Conservation (phyloP, 2,329 filamentous ascomycete genomes). For the Purpureocillium takamizusanense region DNA sequence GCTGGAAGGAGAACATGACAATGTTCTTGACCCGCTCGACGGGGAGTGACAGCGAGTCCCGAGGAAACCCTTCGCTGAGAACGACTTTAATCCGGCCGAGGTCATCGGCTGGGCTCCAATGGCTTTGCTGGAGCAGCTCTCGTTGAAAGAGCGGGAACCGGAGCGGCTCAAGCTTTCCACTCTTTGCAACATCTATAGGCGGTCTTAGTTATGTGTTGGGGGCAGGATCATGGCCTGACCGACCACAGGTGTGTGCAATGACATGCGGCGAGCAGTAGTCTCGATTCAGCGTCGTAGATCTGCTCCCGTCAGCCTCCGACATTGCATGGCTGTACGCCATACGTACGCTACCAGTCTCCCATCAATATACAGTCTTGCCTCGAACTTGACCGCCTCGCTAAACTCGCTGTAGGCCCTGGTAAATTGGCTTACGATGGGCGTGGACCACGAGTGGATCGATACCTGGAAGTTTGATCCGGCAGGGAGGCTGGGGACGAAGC, state of each 20-base stretch:
- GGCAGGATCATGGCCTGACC: neutral
- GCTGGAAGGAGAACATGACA: constrained; percentile 74
- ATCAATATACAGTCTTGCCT: constrained; percentile 61
- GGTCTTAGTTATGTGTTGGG: neutral
- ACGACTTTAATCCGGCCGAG: constrained; percentile 68
- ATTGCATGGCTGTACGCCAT: too few relatives aligned
- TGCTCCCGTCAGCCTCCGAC: constrained; percentile 16
- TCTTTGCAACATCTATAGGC: constrained; percentile 39
- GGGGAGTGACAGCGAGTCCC: constrained; percentile 39
- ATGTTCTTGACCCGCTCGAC: constrained; percentile 64
- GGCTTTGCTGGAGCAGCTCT: constrained; percentile 57
- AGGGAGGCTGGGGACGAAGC: constrained; percentile 59
- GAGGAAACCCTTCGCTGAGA: constrained; percentile 62
- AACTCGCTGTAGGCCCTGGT: constrained; percentile 47
- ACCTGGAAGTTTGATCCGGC: constrained; percentile 55
- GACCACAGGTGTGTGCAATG: constrained; percentile 35
- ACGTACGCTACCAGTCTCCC: constrained; percentile 51
- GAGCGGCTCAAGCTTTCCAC: constrained; percentile 51
- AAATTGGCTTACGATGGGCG: constrained; percentile 48
- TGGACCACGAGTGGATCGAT: constrained; percentile 67
- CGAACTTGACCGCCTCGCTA: constrained; percentile 48
- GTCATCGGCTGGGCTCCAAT: constrained; percentile 64
- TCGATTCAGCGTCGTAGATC: constrained; percentile 45
- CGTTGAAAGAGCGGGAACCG: constrained; percentile 65
- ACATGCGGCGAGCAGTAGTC: constrained; percentile 41